phyloP scores from a whole-genome alignment of 768 basidiomycete species.

The Clavaria fumosa region DNA sequence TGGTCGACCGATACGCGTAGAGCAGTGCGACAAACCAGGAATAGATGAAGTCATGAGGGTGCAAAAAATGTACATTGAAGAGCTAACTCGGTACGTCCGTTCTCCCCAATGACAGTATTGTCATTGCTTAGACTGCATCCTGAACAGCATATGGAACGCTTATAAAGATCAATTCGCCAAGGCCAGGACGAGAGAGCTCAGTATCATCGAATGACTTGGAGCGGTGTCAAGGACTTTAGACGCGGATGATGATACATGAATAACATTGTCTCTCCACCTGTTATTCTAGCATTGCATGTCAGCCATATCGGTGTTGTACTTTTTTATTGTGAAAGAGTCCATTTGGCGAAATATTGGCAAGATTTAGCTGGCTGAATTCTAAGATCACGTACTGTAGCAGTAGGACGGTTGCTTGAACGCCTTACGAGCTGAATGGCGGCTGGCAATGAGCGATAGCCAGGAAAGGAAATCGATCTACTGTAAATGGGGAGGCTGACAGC shows the following conservation, averaged over 20 bases:
- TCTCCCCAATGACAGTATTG: background rate
- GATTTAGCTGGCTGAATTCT: background rate
- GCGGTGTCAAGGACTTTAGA: background rate
- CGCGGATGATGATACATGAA: too few relatives aligned
- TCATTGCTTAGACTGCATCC: constrained; percentile 3
- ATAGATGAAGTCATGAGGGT: constrained; percentile 63
- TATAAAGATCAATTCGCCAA: constrained; percentile 93
- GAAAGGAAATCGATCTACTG: too few relatives aligned
- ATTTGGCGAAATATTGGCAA: background rate
- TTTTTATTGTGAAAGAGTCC: background rate
- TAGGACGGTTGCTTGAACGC: too few relatives aligned
- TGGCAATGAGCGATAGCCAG: too few relatives aligned
- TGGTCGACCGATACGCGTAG: constrained; percentile 75
- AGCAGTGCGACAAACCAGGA: constrained; percentile 65
- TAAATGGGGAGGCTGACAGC: too few relatives aligned
- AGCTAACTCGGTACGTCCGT: constrained; percentile 60
- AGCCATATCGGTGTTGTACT: background rate
- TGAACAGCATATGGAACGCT: constrained; percentile 77
- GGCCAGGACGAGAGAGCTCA: constrained; percentile 60
- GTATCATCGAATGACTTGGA: constrained; percentile 48
- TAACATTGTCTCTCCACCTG: too few relatives aligned
- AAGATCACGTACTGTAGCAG: too few relatives aligned
- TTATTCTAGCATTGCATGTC: background rate
- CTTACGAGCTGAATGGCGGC: too few relatives aligned
- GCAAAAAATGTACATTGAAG: constrained; percentile 81